phyloP scores from a whole-genome alignment of 768 basidiomycete genomes.

The Boletus barrowsii region DNA sequence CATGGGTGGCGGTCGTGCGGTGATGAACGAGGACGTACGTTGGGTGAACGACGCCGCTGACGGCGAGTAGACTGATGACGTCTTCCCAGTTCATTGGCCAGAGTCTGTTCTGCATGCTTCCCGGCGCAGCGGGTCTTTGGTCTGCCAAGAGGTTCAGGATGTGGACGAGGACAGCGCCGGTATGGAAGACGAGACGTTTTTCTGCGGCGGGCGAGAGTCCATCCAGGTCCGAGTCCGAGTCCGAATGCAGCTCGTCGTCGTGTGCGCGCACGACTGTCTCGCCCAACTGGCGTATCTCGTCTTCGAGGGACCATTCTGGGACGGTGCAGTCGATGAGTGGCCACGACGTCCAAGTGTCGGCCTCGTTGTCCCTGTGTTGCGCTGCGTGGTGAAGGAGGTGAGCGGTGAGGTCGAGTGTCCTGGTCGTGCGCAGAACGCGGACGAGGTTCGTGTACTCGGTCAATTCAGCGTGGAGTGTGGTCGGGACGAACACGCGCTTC shows the following conservation, averaged over 20 bases:
- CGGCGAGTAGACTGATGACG: constrained; percentile 53
- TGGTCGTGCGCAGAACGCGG: constrained; percentile 57
- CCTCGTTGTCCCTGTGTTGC: constrained; percentile 10
- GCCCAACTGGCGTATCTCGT: constrained; percentile 58
- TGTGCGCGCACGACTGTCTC: constrained; percentile 32
- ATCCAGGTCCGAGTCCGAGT: constrained; percentile 28
- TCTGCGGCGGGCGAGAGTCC: constrained; percentile 24
- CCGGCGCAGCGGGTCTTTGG: constrained; percentile 52
- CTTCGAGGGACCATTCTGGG: constrained; percentile 69
- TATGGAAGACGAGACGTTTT: constrained; percentile 39
- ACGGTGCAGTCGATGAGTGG: constrained; percentile 66
- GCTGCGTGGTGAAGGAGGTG: constrained; percentile 40
- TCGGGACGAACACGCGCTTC: constrained; percentile 43
- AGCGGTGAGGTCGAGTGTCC: constrained; percentile 54
- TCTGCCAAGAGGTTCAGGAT: constrained; percentile 54
- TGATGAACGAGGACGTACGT: constrained; percentile 18
- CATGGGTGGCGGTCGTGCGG: no score
- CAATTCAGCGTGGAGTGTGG: constrained; percentile 59
- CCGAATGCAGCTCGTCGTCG: constrained; percentile 18
- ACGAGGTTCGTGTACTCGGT: constrained; percentile 65
- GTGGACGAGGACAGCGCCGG: constrained; percentile 46
- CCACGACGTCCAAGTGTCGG: constrained; percentile 73
- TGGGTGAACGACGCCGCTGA: constrained; percentile 35
- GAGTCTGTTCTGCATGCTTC: constrained; percentile 64
- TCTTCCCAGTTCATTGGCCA: constrained; percentile 61